Evolutionary conservation across 108 stramenopile species (phyloP).

Genomic region (Nitzschia sp.): DNA sequence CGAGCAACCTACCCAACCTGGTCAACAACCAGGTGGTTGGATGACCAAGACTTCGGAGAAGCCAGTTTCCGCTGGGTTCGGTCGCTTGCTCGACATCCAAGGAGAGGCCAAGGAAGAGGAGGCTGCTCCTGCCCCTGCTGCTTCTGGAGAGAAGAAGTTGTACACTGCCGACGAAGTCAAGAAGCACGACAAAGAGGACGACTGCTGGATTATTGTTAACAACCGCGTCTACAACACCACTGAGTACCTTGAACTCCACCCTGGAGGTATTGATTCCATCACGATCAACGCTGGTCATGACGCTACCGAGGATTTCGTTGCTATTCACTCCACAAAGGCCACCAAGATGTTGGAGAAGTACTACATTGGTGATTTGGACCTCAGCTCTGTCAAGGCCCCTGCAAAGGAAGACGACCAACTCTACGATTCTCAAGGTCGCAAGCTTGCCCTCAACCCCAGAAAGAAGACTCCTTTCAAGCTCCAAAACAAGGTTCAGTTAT

Average conservation of each 20-base stretch:
- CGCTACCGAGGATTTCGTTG: slow-evolving; percentile 94
- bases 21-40: slow-evolving; percentile 92
- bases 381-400: slow-evolving; percentile 24
- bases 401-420: slow-evolving; percentile 43
- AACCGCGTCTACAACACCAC: slow-evolving; percentile 91
- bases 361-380: slow-evolving; percentile 89
- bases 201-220: slow-evolving; percentile 93
- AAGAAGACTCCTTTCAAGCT: slow-evolving; percentile 83
- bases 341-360: slow-evolving; percentile 91
- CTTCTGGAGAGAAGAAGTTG: slow-evolving; percentile 51
- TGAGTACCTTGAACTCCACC: slow-evolving; percentile 92
- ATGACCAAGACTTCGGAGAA: slow-evolving; percentile 84
- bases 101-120: slow-evolving; percentile 46
- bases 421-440: slow-evolving; percentile 56
- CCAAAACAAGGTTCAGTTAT: slow-evolving; percentile 84
- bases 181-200: slow-evolving; percentile 88
- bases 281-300: slow-evolving; percentile 93
- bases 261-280: slow-evolving; percentile 91
- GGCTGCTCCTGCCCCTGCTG: slow-evolving; percentile 35
- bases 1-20: slow-evolving; percentile 95
- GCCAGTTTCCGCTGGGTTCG: slow-evolving; percentile 79
- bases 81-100: slow-evolving; percentile 56
- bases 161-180: slow-evolving; percentile 83
- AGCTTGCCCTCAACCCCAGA: slow-evolving; percentile 81
- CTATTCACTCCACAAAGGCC: slow-evolving; percentile 95